Evolutionary conservation across 148 eudicot species (phyloP).

Genomic region (Dysphania ambrosioides): DNA sequence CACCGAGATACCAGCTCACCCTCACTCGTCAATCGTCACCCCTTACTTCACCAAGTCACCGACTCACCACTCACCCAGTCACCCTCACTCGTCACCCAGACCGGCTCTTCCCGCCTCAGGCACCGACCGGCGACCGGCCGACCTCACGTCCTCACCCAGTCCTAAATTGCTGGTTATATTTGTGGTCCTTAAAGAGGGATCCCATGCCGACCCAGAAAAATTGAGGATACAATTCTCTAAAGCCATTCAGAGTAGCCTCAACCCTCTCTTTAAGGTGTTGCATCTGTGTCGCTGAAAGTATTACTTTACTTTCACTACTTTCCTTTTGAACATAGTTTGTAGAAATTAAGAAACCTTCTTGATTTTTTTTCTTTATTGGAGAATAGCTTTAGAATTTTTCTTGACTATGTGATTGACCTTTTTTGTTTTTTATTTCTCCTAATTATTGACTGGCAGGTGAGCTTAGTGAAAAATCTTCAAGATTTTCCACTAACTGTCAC

Average conservation of each 20-base stretch:
- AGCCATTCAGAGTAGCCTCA: constrained; percentile 73
- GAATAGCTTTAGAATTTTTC: too few relatives aligned
- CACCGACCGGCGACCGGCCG: too few relatives aligned
- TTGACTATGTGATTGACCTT: not conserved
- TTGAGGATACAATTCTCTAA: constrained; percentile 61
- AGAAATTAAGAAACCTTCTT: not conserved
- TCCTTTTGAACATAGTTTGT: too few relatives aligned
- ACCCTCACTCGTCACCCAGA: too few relatives aligned
- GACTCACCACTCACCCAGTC: too few relatives aligned
- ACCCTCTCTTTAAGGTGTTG: constrained; percentile 84
- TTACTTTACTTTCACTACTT: not conserved
- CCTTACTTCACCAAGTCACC: too few relatives aligned
- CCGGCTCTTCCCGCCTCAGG: too few relatives aligned
- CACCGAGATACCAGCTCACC: too few relatives aligned
- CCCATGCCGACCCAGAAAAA: constrained; percentile 37
- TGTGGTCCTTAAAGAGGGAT: constrained; percentile 63
- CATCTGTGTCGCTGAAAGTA: not conserved
- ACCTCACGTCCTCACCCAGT: too few relatives aligned
- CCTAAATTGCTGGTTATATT: constrained; percentile 72
- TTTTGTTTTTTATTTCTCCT: too few relatives aligned
- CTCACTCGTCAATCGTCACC: too few relatives aligned
- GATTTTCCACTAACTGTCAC: constrained; percentile 85
- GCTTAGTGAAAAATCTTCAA: constrained; percentile 58
- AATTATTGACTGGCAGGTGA: constrained; percentile 50
- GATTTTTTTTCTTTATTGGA: too few relatives aligned